Conservation (phyloP, 257 asterid genomes). For the Leptodermis oblonga region DNA sequence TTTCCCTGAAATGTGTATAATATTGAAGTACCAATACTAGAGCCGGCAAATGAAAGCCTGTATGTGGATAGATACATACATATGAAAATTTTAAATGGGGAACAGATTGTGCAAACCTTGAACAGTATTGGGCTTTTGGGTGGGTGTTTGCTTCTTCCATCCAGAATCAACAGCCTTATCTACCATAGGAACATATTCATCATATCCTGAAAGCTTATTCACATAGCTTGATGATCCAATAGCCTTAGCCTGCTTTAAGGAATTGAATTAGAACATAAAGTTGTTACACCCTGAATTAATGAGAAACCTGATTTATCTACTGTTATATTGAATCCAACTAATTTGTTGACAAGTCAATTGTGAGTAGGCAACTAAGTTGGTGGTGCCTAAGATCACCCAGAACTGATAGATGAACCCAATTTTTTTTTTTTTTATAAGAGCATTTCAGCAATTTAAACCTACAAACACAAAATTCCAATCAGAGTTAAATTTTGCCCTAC, state of each 20-base stretch:
- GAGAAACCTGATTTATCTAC: neutral
- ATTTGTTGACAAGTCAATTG: too few species aligned
- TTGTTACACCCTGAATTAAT: neutral
- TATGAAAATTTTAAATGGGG: too few species aligned
- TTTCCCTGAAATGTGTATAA: too few species aligned
- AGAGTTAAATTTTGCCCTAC: constrained; percentile 27
- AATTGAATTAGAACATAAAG: constrained; percentile 4
- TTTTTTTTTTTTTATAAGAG: neutral
- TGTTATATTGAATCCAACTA: neutral
- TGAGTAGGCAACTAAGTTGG: neutral
- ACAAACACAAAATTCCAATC: neutral
- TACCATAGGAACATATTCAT: constrained; percentile 98
- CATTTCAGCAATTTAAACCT: neutral
- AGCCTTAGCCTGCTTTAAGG: constrained; percentile 62
- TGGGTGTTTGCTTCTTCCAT: constrained; percentile 64
- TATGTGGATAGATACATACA: neutral
- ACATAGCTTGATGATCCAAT: constrained; percentile 52
- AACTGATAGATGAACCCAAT: neutral
- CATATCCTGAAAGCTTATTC: constrained; percentile 64
- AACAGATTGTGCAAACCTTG: constrained; percentile 45
- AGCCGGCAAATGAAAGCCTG: neutral
- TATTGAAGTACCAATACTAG: too few species aligned
- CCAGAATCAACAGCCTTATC: constrained; percentile 95
- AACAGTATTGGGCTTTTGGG: constrained; percentile 43
- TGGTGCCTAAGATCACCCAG: neutral